These are phyloP conservation scores for Diplodia corticola DNA, from an alignment of 2,329 filamentous ascomycete species.

Conservation along the genomic window DNA sequence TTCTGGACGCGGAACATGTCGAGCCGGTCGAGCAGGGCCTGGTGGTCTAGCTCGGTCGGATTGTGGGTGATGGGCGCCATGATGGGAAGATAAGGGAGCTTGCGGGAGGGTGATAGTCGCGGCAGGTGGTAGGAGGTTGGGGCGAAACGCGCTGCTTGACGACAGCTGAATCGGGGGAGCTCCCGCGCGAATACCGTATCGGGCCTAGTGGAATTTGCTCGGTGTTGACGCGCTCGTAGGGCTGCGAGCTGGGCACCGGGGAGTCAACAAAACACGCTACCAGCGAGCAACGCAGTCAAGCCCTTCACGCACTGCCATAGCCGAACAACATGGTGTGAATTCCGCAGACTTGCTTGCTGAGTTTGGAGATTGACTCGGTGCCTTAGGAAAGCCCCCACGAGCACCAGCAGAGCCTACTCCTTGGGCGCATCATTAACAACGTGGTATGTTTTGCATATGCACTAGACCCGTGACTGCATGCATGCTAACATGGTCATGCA, in stretches of 20 bases:
- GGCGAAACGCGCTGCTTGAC: neutral
- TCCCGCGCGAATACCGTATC: slow-evolving; percentile 1
- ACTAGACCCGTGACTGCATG: neutral
- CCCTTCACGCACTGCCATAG: slow-evolving; percentile 11
- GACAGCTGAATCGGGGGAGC: slow-evolving; percentile 9
- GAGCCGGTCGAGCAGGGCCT: slow-evolving; percentile 82
- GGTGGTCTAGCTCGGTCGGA: slow-evolving; percentile 76
- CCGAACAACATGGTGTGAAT: slow-evolving; percentile 32
- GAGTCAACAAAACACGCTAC: slow-evolving; percentile 17
- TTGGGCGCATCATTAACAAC: slow-evolving; percentile 95
- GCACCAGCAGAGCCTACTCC: slow-evolving; percentile 90
- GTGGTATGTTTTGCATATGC: slow-evolving; percentile 66
- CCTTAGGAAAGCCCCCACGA: slow-evolving; percentile 89
- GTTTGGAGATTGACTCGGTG: neutral
- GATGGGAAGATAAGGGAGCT: slow-evolving; percentile 3
- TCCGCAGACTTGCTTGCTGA: neutral
- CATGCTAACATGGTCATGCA: slow-evolving; percentile 40
- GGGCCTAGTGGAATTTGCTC: neutral
- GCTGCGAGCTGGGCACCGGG: neutral
- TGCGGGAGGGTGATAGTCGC: neutral
- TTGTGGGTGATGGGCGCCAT: slow-evolving; percentile 66
- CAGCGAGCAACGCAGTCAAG: neutral
- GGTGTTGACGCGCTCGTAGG: slow-evolving; percentile 17
- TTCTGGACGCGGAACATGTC: slow-evolving; percentile 86
- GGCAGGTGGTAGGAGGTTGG: neutral